These are phyloP conservation scores for Epichloe typhina DNA, from an alignment of 2,329 filamentous ascomycete species.

Conservation along the genomic window DNA sequence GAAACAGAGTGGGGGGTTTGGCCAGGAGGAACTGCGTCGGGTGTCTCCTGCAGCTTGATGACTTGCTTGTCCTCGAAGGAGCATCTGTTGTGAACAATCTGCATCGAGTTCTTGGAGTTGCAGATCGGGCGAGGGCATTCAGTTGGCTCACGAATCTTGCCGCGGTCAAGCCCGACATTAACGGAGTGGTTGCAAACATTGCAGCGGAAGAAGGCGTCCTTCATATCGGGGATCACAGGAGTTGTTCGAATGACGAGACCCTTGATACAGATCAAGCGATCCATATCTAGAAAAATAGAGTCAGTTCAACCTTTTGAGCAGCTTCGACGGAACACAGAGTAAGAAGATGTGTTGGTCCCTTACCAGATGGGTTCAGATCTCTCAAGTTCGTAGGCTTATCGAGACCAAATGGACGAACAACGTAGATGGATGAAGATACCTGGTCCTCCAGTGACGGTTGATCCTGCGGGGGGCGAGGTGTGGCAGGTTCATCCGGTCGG, in stretches of 20 bases:
- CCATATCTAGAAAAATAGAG: conserved; percentile 52
- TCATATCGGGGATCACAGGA: conserved; percentile 97
- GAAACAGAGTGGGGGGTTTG: conserved; percentile 97
- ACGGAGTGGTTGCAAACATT: conserved; percentile 85
- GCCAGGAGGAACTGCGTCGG: conserved; percentile 84
- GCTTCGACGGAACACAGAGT: background rate
- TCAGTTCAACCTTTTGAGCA: background rate
- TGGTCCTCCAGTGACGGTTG: conserved; percentile 59
- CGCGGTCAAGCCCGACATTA: conserved; percentile 82
- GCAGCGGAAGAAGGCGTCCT: conserved; percentile 95
- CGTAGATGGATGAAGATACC: conserved; percentile 67
- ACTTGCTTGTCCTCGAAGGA: conserved; percentile 95
- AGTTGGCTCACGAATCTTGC: conserved; percentile 90
- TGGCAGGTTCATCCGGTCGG: conserved; percentile 34
- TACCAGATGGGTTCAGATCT: conserved; percentile 79
- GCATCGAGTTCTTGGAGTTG: conserved; percentile 85
- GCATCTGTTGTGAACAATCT: conserved; percentile 93
- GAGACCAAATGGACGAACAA: conserved; percentile 79
- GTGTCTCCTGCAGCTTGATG: conserved; percentile 96
- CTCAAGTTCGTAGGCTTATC: conserved; percentile 81
- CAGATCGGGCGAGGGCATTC: conserved; percentile 75
- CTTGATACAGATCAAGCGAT: conserved; percentile 89
- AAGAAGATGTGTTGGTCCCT: background rate
- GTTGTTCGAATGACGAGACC: conserved; percentile 92
- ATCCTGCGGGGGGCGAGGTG: conserved; percentile 27